phyloP scores from a whole-genome alignment of 192 early-diverging fungal genomes.

The Lobosporangium transversale region DNA sequence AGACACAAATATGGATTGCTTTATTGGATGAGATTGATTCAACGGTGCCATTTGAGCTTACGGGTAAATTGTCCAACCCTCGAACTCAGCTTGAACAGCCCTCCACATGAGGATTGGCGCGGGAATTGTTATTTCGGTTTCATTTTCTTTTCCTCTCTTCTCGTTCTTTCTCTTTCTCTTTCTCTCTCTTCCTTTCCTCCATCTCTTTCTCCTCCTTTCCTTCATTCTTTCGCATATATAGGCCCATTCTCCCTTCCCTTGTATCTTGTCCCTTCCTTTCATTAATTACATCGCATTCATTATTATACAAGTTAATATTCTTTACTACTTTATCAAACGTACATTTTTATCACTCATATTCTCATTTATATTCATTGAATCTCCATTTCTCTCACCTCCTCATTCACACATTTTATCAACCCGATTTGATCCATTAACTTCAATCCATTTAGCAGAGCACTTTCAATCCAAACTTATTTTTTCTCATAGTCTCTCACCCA shows the following conservation, averaged over 20 bases:
- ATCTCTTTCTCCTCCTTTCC: background rate
- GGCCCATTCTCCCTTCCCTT: constrained; percentile 2
- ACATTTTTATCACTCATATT: background rate
- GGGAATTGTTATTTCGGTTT: background rate
- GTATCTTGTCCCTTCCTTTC: background rate
- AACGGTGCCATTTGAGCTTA: no score
- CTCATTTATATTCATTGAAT: background rate
- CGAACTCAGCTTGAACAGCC: no score
- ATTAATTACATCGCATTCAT: background rate
- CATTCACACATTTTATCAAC: background rate
- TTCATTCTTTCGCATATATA: background rate
- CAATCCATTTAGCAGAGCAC: no score
- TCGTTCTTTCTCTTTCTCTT: constrained; percentile 3
- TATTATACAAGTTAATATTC: background rate
- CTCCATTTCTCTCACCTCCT: background rate
- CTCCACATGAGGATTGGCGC: no score
- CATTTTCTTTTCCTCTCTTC: background rate
- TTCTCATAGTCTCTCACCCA: no score
- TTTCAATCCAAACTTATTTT: no score
- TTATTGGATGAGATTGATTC: no score
- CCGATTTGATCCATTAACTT: no score
- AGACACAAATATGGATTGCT: no score
- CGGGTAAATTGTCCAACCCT: no score
- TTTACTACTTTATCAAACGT: no score
- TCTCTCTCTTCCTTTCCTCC: constrained; percentile 7